phyloP scores from a whole-genome alignment of 495 filamentous ascomycete species.

The Talaromyces ruber region DNA sequence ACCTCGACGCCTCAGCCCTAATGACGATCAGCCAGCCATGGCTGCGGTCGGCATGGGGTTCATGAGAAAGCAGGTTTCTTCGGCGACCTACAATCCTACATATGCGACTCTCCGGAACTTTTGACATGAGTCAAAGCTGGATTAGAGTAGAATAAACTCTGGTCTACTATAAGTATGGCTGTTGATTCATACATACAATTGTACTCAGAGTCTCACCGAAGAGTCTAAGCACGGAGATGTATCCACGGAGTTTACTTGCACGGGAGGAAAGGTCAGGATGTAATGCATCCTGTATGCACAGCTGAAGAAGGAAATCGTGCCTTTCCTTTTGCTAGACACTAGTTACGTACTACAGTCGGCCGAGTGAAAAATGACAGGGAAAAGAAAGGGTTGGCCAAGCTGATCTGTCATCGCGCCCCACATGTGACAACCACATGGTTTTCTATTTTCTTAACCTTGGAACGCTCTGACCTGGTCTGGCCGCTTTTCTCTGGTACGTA shows the following conservation, averaged over 20 bases:
- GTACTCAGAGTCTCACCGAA: background rate
- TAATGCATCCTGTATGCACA: background rate
- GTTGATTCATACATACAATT: background rate
- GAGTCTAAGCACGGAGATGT: background rate
- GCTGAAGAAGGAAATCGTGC: background rate
- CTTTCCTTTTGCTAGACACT: background rate
- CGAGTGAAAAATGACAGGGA: background rate
- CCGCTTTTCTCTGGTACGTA: background rate
- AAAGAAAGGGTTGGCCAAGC: background rate
- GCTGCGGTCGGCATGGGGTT: background rate
- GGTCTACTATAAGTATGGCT: background rate
- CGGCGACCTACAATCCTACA: background rate
- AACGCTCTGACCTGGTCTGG: background rate
- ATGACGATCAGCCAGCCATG: background rate
- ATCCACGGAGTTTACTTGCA: background rate
- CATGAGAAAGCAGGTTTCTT: background rate
- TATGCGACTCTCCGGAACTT: background rate
- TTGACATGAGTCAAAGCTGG: background rate
- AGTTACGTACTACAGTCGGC: background rate
- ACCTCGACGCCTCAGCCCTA: background rate
- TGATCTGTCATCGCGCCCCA: background rate
- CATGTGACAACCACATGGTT: constrained; percentile 5
- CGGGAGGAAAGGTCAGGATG: background rate
- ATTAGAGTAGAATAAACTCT: background rate
- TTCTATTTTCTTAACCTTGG: background rate